Conservation (phyloP, 2,329 filamentous ascomycete species). For the Talaromyces marneffei region DNA sequence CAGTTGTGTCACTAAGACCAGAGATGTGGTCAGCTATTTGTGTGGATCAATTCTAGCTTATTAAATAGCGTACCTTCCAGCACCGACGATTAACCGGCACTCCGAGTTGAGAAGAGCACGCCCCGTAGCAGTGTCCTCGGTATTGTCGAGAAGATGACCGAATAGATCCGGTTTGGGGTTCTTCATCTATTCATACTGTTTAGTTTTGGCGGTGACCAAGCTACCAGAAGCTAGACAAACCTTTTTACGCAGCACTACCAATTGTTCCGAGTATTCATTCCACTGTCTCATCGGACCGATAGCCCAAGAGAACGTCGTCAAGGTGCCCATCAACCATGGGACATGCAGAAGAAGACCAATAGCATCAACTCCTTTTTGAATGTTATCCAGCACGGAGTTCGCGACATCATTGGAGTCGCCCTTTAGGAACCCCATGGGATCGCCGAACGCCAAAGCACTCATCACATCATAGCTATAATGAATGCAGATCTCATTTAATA, state of each 20-base stretch:
- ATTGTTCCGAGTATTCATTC: background rate
- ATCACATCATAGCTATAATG: too few relatives aligned
- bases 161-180: slow-evolving; percentile 7
- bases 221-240: too few relatives aligned
- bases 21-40: too few relatives aligned
- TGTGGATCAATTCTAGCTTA: too few relatives aligned
- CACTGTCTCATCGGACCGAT: slow-evolving; percentile 3
- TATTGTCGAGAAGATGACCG: slow-evolving; percentile 1
- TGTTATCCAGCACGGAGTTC: too few relatives aligned
- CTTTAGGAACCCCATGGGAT: too few relatives aligned
- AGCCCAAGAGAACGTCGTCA: slow-evolving; percentile 7
- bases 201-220: too few relatives aligned
- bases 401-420: too few relatives aligned
- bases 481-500: too few relatives aligned
- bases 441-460: too few relatives aligned
- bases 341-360: slow-evolving; percentile 4
- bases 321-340: background rate
- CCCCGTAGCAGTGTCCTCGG: background rate
- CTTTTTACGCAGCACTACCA: background rate
- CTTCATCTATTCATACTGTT: too few relatives aligned
- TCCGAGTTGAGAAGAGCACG: slow-evolving; percentile 2
- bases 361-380: slow-evolving; percentile 2
- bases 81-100: slow-evolving; percentile 1
- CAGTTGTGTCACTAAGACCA: slow-evolving; percentile 10
- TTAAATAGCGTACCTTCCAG: slow-evolving; percentile 2